Conservation (phyloP, 306 rosid genomes). For the Castanea sativa region DNA sequence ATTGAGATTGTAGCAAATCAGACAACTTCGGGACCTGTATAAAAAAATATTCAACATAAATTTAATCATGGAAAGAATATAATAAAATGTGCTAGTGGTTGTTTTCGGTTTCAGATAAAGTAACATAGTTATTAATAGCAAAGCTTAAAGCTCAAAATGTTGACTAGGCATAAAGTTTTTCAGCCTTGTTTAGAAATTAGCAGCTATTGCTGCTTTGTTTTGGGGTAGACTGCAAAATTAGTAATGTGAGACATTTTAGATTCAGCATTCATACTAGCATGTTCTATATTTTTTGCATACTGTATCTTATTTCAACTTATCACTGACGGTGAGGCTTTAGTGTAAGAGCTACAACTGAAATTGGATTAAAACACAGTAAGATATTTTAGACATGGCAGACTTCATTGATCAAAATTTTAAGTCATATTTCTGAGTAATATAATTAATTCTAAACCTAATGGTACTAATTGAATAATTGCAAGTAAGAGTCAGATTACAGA, state of each 20-base stretch:
- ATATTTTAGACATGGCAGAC: too few species aligned
- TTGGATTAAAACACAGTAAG: too few species aligned
- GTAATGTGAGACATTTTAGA: background rate
- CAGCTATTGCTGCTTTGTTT: background rate
- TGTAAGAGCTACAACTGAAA: too few species aligned
- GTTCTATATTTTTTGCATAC: too few species aligned
- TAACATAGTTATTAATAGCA: background rate
- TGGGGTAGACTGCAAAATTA: background rate
- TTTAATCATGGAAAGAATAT: background rate
- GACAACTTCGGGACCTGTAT: slow-evolving; percentile 39
- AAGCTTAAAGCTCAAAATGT: background rate
- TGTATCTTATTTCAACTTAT: too few species aligned
- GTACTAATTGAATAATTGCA: too few species aligned
- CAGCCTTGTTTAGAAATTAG: background rate
- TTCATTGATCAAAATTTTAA: too few species aligned
- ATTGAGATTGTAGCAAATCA: background rate
- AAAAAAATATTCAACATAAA: background rate
- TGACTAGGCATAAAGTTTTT: background rate
- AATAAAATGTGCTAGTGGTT: background rate
- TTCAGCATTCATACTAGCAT: too few species aligned
- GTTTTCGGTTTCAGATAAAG: background rate
- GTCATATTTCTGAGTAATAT: too few species aligned
- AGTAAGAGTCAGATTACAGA: too few species aligned
- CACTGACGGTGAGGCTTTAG: too few species aligned
- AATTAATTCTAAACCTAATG: too few species aligned